Evolutionary conservation across 73 alveolate genomes (phyloP).

Genomic region (Paramecium tetraurelia): DNA sequence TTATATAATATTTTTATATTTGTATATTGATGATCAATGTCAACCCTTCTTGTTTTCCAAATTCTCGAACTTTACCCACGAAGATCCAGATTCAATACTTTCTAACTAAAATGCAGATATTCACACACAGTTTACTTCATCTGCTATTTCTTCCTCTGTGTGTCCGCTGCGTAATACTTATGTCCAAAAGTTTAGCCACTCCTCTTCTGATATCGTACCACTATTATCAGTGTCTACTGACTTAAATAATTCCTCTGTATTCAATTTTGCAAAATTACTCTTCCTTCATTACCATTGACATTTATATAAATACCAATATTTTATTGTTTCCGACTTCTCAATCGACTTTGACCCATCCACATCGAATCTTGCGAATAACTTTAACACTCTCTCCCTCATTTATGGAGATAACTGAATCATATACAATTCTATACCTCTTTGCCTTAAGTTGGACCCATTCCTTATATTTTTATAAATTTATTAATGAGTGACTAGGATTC

Average conservation of each 20-base stretch:
- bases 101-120: conserved; percentile 12
- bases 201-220: conserved; percentile 69
- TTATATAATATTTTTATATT: not conserved
- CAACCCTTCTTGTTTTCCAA: not conserved
- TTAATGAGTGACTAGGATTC: conserved; percentile 19
- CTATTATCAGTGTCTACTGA: conserved; percentile 59
- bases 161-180: conserved; percentile 53
- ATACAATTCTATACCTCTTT: not conserved
- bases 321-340: conserved; percentile 56
- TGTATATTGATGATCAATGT: not conserved
- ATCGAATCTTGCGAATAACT: conserved; percentile 44
- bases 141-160: conserved; percentile 55
- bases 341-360: conserved; percentile 60
- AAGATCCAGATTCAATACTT: conserved; percentile 26
- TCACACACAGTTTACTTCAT: not conserved
- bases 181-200: conserved; percentile 64
- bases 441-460: conserved; percentile 50
- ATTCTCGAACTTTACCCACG: conserved; percentile 45
- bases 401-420: conserved; percentile 49
- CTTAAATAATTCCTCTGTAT: conserved; percentile 63
- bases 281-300: conserved; percentile 20
- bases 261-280: conserved; percentile 58
- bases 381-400: conserved; percentile 40
- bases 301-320: conserved; percentile 50
- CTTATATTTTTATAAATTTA: not conserved